Base-by-base conservation (phyloP, 2,329 filamentous ascomycete genomes). In the Trichophyton benhamiae region DNA sequence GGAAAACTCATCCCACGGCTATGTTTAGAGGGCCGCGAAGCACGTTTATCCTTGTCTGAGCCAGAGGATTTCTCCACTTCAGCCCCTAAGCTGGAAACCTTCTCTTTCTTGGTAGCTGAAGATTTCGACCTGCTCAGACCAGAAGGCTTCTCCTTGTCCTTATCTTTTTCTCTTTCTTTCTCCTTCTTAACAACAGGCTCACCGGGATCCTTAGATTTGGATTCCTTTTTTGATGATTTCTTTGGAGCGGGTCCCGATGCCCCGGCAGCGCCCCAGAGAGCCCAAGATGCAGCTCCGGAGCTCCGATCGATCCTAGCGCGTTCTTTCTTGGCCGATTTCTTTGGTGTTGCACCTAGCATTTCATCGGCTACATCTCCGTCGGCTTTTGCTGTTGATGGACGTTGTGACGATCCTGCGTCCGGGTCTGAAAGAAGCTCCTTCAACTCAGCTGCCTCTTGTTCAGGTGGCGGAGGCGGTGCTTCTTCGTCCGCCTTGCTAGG, bases 231-330 rank as follows among this genome's bases (percentile, higher is more conserved):
- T 64, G 70, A 67, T 66, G 78, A 70, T 66, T 78, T 79, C 65
- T 75, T 78, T 3, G 72, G 70, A 2, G 73, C 69, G 5, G 52
- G 52, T 36, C 52, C 52, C n/a, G 52, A 55, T 55, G 25, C 15
- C 5, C 52, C 52, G 2, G 81, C 77, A 15, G 84, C 80, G 17
- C 82, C 83, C 87, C 87, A 92, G 71, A 85, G 84, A 41, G 85
- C 87, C 89, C 90, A 94, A 33, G 87, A 84, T 11, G 82, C 79
- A n/a, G 74, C 75, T 41, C 80, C 80, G 62, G 82, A 80, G 42
- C 87, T 86, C 62, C 89, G 87, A 67, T 84, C 88, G 65, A 91
- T 83, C 69, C 87, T 89, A 30, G 87, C 77, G 13, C 90, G 87
- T 65, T 95, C 88, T 71, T 87, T 95, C 42, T 84, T 89, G 2